Evolutionary conservation across 208 protist genomes (phyloP).

Genomic region (Acanthamoeba lenticulata): DNA sequence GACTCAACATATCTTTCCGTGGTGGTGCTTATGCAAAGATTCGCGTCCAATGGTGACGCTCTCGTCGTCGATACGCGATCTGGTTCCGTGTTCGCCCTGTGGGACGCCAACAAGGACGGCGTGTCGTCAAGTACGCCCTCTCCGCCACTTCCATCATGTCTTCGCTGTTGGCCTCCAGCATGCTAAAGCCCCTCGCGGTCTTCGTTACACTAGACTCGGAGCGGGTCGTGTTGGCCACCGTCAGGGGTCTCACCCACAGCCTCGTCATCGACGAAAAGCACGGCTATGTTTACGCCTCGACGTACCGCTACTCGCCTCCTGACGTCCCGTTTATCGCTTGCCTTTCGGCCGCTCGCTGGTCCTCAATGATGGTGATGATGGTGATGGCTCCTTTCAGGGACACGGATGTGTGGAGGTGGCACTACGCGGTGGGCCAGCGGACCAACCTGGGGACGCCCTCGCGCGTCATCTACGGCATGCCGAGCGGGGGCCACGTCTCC

Average conservation of each 20-base stretch:
- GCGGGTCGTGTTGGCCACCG: background rate
- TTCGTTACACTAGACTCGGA: background rate
- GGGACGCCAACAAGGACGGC: constrained; percentile 33
- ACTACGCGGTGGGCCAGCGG: background rate
- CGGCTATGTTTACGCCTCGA: constrained; percentile 16
- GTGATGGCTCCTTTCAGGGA: background rate
- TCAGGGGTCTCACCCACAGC: background rate
- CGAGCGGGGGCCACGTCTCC: background rate
- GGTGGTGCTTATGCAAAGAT: background rate
- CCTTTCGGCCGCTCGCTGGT: background rate
- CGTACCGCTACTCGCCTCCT: background rate
- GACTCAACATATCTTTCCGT: too few relatives aligned
- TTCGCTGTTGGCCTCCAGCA: background rate
- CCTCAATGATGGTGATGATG: too few relatives aligned
- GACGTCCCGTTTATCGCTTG: background rate
- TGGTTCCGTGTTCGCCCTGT: background rate
- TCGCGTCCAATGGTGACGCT: constrained; percentile 11
- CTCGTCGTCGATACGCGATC: background rate
- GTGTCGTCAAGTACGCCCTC: background rate
- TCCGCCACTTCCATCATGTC: background rate
- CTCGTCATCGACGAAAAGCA: constrained; percentile 16
- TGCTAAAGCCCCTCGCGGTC: background rate
- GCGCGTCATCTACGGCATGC: background rate
- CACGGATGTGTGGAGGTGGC: constrained; percentile 30
- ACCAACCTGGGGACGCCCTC: background rate